These are phyloP conservation scores for Piper longum DNA, from an alignment of 164 flowering plant species.

Conservation along the genomic window DNA sequence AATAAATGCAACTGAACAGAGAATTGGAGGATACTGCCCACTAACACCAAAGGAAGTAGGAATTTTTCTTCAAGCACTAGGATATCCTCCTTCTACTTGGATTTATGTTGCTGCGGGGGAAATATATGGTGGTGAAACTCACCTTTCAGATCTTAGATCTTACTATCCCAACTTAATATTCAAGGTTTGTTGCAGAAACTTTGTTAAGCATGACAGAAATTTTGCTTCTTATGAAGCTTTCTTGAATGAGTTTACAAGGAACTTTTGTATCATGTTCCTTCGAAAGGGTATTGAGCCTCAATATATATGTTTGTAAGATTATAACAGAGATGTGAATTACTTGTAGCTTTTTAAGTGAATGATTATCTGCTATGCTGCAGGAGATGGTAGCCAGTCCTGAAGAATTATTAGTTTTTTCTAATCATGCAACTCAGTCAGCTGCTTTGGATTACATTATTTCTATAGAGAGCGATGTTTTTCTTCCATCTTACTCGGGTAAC, in stretches of 20 bases:
- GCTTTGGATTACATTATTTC: slow-evolving; percentile 90
- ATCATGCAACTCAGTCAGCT: slow-evolving; percentile 84
- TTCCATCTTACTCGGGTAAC: slow-evolving; percentile 89
- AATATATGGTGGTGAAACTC: slow-evolving; percentile 75
- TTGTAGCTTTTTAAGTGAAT: neutral
- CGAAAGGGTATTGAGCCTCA: neutral
- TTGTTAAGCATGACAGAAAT: neutral
- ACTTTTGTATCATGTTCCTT: neutral
- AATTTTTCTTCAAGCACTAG: slow-evolving; percentile 72
- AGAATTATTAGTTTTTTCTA: slow-evolving; percentile 44
- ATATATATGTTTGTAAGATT: neutral
- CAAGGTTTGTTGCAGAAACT: slow-evolving; percentile 35
- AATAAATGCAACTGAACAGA: slow-evolving; percentile 87
- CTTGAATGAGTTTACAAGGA: neutral
- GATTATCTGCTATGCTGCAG: slow-evolving; percentile 27
- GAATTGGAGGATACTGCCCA: slow-evolving; percentile 76
- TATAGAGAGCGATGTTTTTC: slow-evolving; percentile 76
- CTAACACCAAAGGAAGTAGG: slow-evolving; percentile 94
- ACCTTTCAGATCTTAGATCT: slow-evolving; percentile 50
- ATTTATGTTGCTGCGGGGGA: slow-evolving; percentile 95
- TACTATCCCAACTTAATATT: slow-evolving; percentile 71
- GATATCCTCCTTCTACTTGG: slow-evolving; percentile 64
- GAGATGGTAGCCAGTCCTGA: slow-evolving; percentile 60
- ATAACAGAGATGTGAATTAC: neutral
- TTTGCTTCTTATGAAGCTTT: neutral